These are phyloP conservation scores for Pholiota microspora DNA, from an alignment of 768 basidiomycete species.

Conservation along the genomic window DNA sequence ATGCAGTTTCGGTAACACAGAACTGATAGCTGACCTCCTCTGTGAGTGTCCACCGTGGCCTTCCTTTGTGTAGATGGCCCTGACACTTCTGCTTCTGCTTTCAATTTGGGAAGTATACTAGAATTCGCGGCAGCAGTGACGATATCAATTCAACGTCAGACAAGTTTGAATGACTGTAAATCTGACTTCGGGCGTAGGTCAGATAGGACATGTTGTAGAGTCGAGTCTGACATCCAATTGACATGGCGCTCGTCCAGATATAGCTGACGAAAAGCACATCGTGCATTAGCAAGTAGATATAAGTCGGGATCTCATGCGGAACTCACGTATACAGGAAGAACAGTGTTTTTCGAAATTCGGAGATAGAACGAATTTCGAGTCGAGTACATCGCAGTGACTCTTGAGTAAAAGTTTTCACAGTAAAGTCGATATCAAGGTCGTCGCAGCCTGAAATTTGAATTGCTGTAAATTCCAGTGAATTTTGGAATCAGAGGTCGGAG, in stretches of 20 bases:
- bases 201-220: conserved; percentile 77
- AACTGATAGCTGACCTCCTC: conserved; percentile 60
- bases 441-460: too few species aligned
- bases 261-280: conserved; percentile 38
- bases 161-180: not conserved
- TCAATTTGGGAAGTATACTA: conserved; percentile 68
- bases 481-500: too few species aligned
- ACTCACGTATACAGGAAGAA: conserved; percentile 78
- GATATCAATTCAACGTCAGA: not conserved
- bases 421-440: not conserved
- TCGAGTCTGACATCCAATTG: conserved; percentile 85
- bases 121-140: too few species aligned
- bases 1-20: conserved; percentile 4
- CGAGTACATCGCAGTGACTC: conserved; percentile 64
- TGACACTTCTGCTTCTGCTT: conserved; percentile 50
- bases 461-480: too few species aligned
- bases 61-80: conserved; percentile 51
- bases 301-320: not conserved
- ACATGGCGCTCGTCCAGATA: conserved; percentile 89
- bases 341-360: conserved; percentile 67
- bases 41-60: conserved; percentile 76
- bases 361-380: conserved; percentile 82
- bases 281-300: conserved; percentile 5
- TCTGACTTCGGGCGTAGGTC: conserved; percentile 72
- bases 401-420: not conserved